Conservation (phyloP, 148 eudicot genomes). For the Arbutus unedo region DNA sequence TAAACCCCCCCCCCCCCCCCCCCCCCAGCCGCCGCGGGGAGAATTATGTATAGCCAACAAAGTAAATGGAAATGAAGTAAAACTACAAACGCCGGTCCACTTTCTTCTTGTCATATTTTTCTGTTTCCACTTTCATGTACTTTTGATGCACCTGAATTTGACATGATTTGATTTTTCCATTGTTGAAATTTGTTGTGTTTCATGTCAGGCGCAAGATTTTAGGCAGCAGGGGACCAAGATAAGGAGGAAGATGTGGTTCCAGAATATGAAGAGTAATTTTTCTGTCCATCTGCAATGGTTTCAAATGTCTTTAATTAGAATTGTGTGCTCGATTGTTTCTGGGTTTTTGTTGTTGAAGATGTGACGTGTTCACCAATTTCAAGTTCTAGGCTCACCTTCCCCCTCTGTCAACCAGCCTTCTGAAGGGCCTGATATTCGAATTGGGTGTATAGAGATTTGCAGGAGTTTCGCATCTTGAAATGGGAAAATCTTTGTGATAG, state of each 20-base stretch:
- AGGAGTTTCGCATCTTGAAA: conserved; percentile 8
- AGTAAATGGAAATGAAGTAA: not conserved
- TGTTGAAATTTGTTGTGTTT: not conserved
- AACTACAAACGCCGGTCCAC: not conserved
- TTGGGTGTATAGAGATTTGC: conserved; percentile 10
- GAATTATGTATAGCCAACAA: not conserved
- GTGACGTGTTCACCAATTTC: not conserved
- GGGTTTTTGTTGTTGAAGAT: not conserved
- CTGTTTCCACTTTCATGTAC: too few species aligned
- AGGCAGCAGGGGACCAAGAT: conserved; percentile 42
- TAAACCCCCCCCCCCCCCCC: not conserved
- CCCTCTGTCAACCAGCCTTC: too few species aligned
- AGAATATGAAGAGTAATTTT: too few species aligned
- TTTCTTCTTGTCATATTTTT: not conserved
- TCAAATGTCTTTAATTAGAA: conserved; percentile 18
- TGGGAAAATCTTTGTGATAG: not conserved
- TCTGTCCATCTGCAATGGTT: conserved; percentile 35
- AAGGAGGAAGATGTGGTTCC: too few species aligned
- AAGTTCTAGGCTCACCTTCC: not conserved
- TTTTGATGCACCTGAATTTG: not conserved
- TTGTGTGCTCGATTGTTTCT: conserved; percentile 5
- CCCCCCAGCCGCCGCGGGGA: not conserved
- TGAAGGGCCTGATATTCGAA: not conserved
- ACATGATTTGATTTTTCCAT: not conserved
- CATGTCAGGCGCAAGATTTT: conserved; percentile 40